Percentiles rank a stretch among this genome's conserved stretches.
Evolutionary conservation across 164 flowering plant genomes (phyloP).

Genomic region (Akebia trifoliata): DNA sequence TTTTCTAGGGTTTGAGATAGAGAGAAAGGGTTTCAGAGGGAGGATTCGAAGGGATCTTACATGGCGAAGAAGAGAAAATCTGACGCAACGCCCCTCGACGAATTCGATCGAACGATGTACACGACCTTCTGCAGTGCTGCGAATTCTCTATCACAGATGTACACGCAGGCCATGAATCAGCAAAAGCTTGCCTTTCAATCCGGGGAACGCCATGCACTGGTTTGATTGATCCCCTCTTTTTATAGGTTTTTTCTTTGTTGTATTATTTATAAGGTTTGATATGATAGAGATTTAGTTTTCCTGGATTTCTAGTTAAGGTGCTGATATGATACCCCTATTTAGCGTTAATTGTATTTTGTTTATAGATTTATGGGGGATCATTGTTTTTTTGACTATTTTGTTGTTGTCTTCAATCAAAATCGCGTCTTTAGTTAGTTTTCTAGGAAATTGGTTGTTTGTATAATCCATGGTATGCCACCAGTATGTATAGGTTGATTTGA

Average conservation of each 20-base stretch:
- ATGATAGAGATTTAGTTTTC: background rate
- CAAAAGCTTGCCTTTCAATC: constrained; percentile 72
- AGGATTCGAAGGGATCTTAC: background rate
- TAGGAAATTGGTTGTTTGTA: too few relatives aligned
- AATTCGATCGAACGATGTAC: constrained; percentile 83
- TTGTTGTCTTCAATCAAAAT: too few relatives aligned
- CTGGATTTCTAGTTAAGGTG: too few relatives aligned
- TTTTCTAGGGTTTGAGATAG: background rate
- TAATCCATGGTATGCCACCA: too few relatives aligned
- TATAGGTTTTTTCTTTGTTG: background rate
- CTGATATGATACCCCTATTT: too few relatives aligned
- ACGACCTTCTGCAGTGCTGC: constrained; percentile 77
- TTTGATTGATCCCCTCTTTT: background rate
- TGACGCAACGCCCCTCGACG: constrained; percentile 64
- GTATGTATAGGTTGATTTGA: too few relatives aligned
- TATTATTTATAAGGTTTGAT: background rate
- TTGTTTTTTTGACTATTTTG: too few relatives aligned
- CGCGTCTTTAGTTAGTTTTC: too few relatives aligned
- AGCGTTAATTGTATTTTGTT: too few relatives aligned
- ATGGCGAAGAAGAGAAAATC: constrained; percentile 94
- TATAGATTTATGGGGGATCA: too few relatives aligned
- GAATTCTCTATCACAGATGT: constrained; percentile 80
- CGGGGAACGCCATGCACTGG: constrained; percentile 77
- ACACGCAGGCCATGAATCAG: constrained; percentile 74
- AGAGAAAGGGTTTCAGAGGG: background rate